phyloP scores from a whole-genome alignment of 495 filamentous ascomycete species.

The Hyphodiscus hymeniophilus region DNA sequence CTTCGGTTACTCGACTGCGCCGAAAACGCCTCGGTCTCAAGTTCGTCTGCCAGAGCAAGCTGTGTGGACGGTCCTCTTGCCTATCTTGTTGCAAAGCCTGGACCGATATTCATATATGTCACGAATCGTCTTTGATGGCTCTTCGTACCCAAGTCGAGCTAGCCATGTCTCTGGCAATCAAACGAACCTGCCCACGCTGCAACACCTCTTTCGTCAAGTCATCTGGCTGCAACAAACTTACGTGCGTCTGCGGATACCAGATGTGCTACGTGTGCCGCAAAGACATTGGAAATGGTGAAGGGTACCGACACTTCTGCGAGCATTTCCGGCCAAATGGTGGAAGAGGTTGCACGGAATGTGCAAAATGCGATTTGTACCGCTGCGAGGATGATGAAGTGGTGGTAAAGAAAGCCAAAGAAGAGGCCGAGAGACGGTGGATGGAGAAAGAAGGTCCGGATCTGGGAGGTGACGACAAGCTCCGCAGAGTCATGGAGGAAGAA shows the following conservation, averaged over 20 bases:
- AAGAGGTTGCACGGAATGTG: slow-evolving; percentile 65
- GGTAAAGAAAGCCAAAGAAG: slow-evolving; percentile 63
- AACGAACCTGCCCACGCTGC: slow-evolving; percentile 89
- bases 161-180: slow-evolving; percentile 86
- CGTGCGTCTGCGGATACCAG: slow-evolving; percentile 93
- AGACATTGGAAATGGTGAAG: slow-evolving; percentile 49
- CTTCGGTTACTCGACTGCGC: slow-evolving; percentile 53
- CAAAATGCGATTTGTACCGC: slow-evolving; percentile 83
- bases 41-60: slow-evolving; percentile 63
- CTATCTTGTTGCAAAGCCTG: slow-evolving; percentile 61
- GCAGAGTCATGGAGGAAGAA: slow-evolving; percentile 18
- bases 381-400: slow-evolving; percentile 77
- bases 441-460: slow-evolving; percentile 49
- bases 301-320: slow-evolving; percentile 89
- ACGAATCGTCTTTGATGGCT: slow-evolving; percentile 74
- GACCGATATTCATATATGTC: slow-evolving; percentile 67
- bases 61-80: slow-evolving; percentile 65
- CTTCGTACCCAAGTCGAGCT: slow-evolving; percentile 82
- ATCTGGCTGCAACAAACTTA: slow-evolving; percentile 91
- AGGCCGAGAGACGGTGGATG: slow-evolving; percentile 77
- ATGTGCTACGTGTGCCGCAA: slow-evolving; percentile 92
- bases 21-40: slow-evolving; percentile 57
- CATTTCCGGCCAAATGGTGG: slow-evolving; percentile 80
- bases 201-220: slow-evolving; percentile 85
- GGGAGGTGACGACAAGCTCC: slow-evolving; percentile 36